Percentiles rank a stretch among this genome's conserved stretches.
These are phyloP conservation scores for Erysimum cheiri DNA, from an alignment of 441 rosid species.

Conservation along the genomic window DNA sequence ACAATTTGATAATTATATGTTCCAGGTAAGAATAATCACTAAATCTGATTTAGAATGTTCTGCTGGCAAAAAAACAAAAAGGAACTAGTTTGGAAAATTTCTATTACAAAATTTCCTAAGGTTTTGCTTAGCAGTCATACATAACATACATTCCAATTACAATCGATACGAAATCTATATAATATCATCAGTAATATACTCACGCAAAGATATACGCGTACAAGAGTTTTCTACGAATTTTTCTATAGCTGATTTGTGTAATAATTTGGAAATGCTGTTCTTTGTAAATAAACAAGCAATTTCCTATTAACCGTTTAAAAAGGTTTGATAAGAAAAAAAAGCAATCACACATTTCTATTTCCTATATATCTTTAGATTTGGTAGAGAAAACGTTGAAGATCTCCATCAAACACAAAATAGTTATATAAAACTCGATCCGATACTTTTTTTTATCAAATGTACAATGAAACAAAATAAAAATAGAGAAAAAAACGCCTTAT, in stretches of 20 bases:
- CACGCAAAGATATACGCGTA: background rate
- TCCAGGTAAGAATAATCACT: background rate
- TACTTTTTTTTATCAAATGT: background rate
- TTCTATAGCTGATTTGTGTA: background rate
- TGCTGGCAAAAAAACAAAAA: background rate
- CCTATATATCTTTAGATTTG: conserved; percentile 9
- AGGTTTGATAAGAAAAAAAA: conserved; percentile 17
- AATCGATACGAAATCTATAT: background rate
- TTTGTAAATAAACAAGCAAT: background rate
- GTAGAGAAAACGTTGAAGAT: conserved; percentile 30
- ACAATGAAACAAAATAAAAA: conserved; percentile 10
- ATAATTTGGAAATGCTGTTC: background rate
- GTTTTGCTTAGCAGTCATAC: background rate
- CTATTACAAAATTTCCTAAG: background rate
- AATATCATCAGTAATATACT: conserved; percentile 1
- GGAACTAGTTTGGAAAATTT: background rate
- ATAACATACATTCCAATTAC: background rate
- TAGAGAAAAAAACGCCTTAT: conserved; percentile 15
- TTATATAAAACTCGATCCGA: background rate
- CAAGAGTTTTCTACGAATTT: background rate
- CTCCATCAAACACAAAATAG: conserved; percentile 11
- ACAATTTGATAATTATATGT: conserved; percentile 7
- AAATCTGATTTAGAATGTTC: conserved; percentile 6
- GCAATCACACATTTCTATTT: background rate
- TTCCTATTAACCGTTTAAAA: conserved; percentile 1